phyloP scores from a whole-genome alignment of 2,329 filamentous ascomycete species.

The Neocucurbitaria cava region DNA sequence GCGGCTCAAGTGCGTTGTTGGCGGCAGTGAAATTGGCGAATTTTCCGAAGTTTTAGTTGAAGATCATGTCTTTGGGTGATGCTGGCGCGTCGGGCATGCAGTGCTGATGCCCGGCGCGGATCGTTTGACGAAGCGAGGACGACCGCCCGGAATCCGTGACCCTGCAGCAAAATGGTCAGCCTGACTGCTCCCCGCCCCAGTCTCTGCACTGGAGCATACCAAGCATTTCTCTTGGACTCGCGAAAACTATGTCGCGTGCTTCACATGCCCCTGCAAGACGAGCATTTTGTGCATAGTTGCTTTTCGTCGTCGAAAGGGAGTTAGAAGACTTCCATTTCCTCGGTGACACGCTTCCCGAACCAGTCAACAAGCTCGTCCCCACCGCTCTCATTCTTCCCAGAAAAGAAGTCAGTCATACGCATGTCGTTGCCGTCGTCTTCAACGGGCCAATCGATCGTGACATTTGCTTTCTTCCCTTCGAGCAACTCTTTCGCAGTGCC shows the following conservation, averaged over 20 bases:
- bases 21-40: conserved; percentile 9
- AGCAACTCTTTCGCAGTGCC: conserved; percentile 93
- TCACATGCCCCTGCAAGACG: not conserved
- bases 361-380: conserved; percentile 76
- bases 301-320: not conserved
- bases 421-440: conserved; percentile 72
- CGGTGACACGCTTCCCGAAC: conserved; percentile 77
- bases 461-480: conserved; percentile 71
- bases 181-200: not conserved
- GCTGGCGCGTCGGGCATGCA: conserved; percentile 14
- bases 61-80: conserved; percentile 14
- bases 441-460: conserved; percentile 85
- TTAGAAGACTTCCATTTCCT: conserved; percentile 77
- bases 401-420: conserved; percentile 80
- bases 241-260: not conserved
- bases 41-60: too few relatives aligned
- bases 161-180: conserved; percentile 6
- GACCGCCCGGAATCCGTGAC: conserved; percentile 16
- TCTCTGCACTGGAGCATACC: not conserved
- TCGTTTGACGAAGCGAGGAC: conserved; percentile 8
- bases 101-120: conserved; percentile 18
- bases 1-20: conserved; percentile 2
- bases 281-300: not conserved
- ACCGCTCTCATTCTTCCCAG: conserved; percentile 53
- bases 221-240: not conserved